Base-by-base conservation (phyloP, 495 filamentous ascomycete species). In the Cudoniella acicularis region DNA sequence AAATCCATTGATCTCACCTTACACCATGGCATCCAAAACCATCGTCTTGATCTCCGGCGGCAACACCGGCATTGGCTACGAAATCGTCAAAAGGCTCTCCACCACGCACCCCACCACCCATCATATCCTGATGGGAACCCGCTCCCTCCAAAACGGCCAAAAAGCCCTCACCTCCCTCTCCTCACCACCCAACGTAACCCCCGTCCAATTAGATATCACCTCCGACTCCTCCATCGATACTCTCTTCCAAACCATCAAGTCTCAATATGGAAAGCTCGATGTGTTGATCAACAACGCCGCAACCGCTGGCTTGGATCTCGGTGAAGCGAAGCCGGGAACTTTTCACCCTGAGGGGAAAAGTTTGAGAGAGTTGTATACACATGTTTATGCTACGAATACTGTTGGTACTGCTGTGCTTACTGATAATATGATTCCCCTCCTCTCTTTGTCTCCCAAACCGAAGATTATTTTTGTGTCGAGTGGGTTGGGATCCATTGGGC, bases 261-360 rank as follows among this genome's bases (percentile, higher is more conserved):
- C 67, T 8, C 63, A 65, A n/a, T 65, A 50, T 26, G 73, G 75
- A 2, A 52, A 71, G 3, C 71, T 85, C 40, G 80, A 86, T 47
- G 71, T 84, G 0, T 65, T 85, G 10, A 75, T 84, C 13, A 83
- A 83, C 62, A 85, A 84, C 53, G 80, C 82, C 1, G 81, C 80
- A 2, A 78, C 70, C 42, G 69, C 70, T 3, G 73, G 75, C 46
- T 2, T 18, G 10, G 46, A 22, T 49, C 46, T 23, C 10, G 46
- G 30, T 13, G 6, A 4, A 13, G 30, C 30, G 4, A 13, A 13
- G 4, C 30, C 13, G 13, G 30, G 4, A 36, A 6, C 13, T 6
- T 36, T 36, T 36, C 13, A 13, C 6, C 6, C 30, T 4, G 30
- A 36, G 30, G 30, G 4, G 30, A 36, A 36, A 13, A 36, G 30